Evolutionary conservation across 148 eudicot genomes (phyloP).

Genomic region (Dianthus caryophyllus): DNA sequence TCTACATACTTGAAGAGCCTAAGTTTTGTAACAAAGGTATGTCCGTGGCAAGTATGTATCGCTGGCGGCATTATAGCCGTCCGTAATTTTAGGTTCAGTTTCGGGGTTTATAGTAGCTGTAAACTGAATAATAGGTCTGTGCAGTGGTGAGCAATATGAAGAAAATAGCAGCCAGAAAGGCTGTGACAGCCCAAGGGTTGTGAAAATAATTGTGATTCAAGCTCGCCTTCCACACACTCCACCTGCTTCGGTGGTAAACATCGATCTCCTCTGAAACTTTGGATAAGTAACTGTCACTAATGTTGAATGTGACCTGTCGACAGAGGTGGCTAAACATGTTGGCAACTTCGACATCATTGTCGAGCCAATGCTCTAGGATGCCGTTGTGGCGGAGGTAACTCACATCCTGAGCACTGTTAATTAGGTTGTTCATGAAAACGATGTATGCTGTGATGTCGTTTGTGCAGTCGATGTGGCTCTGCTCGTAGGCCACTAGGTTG

Average conservation of each 20-base stretch:
- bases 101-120: slow-evolving; percentile 51
- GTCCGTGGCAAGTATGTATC: too few species aligned
- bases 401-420: slow-evolving; percentile 65
- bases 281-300: slow-evolving; percentile 69
- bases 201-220: slow-evolving; percentile 73
- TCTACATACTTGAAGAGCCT: too few species aligned
- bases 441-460: slow-evolving; percentile 86
- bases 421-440: slow-evolving; percentile 89
- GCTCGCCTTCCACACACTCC: slow-evolving; percentile 86
- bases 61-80: too few species aligned
- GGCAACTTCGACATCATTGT: slow-evolving; percentile 74
- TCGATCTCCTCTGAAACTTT: slow-evolving; percentile 64
- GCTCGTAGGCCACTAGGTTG: slow-evolving; percentile 83
- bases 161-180: slow-evolving; percentile 74
- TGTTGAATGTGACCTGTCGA: slow-evolving; percentile 88
- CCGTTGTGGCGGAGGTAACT: slow-evolving; percentile 75
- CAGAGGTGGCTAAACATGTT: slow-evolving; percentile 79
- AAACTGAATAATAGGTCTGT: slow-evolving; percentile 65
- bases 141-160: slow-evolving; percentile 58
- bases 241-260: slow-evolving; percentile 48
- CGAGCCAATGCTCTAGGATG: slow-evolving; percentile 90
- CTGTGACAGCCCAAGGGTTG: slow-evolving; percentile 87
- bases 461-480: slow-evolving; percentile 67
- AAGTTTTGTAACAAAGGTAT: too few species aligned
- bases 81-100: neutral